Evolutionary conservation across 768 basidiomycete species (phyloP), one percentile per base, ranked within the genome.

Genomic region (Naganishia kalamii): DNA sequence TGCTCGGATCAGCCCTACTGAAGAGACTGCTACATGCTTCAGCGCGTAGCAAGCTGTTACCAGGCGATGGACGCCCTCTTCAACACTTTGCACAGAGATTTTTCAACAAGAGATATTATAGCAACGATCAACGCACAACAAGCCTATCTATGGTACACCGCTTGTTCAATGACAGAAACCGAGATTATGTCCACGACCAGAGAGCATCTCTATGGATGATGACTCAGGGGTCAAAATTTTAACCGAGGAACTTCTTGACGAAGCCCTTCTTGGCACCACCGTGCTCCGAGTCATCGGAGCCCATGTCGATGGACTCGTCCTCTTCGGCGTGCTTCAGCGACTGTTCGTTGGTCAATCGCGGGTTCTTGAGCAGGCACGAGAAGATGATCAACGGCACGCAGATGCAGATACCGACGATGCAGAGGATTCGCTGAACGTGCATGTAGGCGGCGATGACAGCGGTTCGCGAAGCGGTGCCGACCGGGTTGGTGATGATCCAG

Each of bases 331-430:
- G 59, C 15, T 44, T 43, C 3, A 65, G 35, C 7, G 33, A 47
- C 32, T 69, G 69, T 35, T 64, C 65, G 40, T 62, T 49, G 49
- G 65, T 66, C 25, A 69, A 60, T 17, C 11, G 5, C 3, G 59
- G 54, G 63, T 69, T 44, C 46, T 29, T 32, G 25, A 67, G 32
- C 25, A 65, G 4, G 6, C 59, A 15, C 0, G 37, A 46, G 60
- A 44, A 64, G 11, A 46, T n/a, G 40, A 66, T 29, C 21, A 66
- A 40, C 15, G 60, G 49, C 8, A 67, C 17, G 4, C 51, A 44
- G 1, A 69, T 32, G 44, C 60, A 68, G 41, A 71, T 32, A 37
- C 67, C 72, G 11, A 64, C 61, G 59, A 73, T 69, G 62, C 61
- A 64, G 15, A 72, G 64, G 10, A 68, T 33, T 27, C 46, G 32